Base-by-base conservation (phyloP, 2,329 filamentous ascomycete species). In the Aspergillus vadensis region DNA sequence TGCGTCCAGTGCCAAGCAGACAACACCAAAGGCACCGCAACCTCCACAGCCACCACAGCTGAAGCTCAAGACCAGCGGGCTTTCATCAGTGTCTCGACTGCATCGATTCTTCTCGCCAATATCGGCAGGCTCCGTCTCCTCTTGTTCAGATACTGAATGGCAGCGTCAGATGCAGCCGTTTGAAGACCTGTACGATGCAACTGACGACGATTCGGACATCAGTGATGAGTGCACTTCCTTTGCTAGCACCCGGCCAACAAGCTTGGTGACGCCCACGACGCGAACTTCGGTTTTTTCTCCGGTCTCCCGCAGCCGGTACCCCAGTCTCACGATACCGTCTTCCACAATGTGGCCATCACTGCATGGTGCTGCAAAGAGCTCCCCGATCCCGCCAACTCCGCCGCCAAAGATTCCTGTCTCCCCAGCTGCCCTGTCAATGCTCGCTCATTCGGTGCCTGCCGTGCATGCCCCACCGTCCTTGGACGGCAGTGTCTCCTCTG, bases 121-220 rank as follows among this genome's bases (percentile, higher is more conserved):
- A 14, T 76, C 75, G 7, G 71, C 70, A 1, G 67, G 67, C 1
- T 72, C 73, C 3, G 65, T 67, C 2, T 76, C 72, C 14, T 74
- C 72, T n/a, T 73, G 73, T 62, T 59, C 86, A 81, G 57, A 82
- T 81, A 69, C 81, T 79, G 89, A 90, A 80, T 81, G 69, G 89
- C 84, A 79, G 77, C 82, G 68, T 80, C 84, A 73, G 88, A 88
- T 66, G 85, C 86, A 68, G 83, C 88, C 91, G 65, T 94, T 94
- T 69, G 91, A 96, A 76, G 91, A 96, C 69, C 80, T 97, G 52
- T 97, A 97, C 75, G 91, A 95, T 75, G 84, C 91, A 44, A 92
- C 91, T 15, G 92, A 96, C 66, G 87, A 92, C 57, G 92, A 96
- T 68, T 83, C 85, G 8, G 81, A 85, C 78, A 70, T 77, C 74